These are phyloP conservation scores for Kwoniella botswanensis DNA, from an alignment of 768 basidiomycete species.

Conservation along the genomic window DNA sequence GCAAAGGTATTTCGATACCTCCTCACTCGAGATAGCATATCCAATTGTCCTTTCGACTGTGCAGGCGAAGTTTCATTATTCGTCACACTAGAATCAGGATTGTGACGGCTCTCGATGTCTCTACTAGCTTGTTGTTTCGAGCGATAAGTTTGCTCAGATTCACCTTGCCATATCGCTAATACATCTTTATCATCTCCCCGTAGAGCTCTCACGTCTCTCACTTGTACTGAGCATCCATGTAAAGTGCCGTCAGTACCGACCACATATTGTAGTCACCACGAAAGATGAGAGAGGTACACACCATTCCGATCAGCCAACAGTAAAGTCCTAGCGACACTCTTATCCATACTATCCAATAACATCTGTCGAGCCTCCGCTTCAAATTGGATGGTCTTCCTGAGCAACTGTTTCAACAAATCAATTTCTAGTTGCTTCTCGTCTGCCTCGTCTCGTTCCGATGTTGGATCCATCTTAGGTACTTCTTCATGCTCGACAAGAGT, in stretches of 20 bases:
- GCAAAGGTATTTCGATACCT: constrained; percentile 55
- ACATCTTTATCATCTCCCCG: constrained; percentile 42
- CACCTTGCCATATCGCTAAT: constrained; percentile 39
- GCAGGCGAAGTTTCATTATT: background rate
- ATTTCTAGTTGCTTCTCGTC: constrained; percentile 28
- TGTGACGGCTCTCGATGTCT: constrained; percentile 3
- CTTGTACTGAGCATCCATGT: constrained; percentile 39
- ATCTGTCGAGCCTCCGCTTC: constrained; percentile 54
- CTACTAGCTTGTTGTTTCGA: constrained; percentile 6
- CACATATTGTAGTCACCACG: too few relatives aligned
- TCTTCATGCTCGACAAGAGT: background rate
- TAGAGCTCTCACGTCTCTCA: constrained; percentile 49
- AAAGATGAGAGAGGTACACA: constrained; percentile 12
- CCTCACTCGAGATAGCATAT: constrained; percentile 27
- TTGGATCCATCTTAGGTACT: background rate
- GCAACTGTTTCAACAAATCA: constrained; percentile 32
- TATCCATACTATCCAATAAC: constrained; percentile 52
- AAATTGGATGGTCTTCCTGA: constrained; percentile 41
- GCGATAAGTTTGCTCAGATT: constrained; percentile 6
- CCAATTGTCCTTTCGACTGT: constrained; percentile 19
- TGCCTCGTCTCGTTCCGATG: constrained; percentile 3
- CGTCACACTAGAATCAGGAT: background rate
- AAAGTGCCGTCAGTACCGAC: background rate
- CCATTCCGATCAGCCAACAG: constrained; percentile 56
- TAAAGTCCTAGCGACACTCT: constrained; percentile 49